These are phyloP conservation scores for Fusarium ambrosium DNA, from an alignment of 2,329 filamentous ascomycete species.

Conservation along the genomic window DNA sequence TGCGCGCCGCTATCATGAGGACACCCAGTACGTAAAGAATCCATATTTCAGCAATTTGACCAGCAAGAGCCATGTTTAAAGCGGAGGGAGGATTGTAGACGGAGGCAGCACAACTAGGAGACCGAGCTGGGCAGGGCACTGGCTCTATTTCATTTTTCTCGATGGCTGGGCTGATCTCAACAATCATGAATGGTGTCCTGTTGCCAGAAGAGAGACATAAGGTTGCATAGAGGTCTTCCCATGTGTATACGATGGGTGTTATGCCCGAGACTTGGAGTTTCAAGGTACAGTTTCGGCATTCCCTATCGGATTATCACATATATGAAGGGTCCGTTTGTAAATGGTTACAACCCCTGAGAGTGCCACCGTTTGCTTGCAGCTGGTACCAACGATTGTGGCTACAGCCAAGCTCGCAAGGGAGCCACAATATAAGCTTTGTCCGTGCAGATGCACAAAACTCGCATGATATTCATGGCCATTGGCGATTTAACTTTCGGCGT, in stretches of 20 bases:
- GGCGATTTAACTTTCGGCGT: not conserved
- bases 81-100: not conserved
- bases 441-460: not conserved
- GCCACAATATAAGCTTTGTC: not conserved
- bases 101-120: not conserved
- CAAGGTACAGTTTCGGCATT: not conserved
- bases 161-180: not conserved
- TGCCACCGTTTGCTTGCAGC: not conserved
- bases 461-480: not conserved
- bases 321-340: not conserved
- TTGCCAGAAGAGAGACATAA: not conserved
- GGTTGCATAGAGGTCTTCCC: not conserved
- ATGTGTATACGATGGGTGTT: not conserved
- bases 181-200: not conserved
- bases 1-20: slow-evolving; percentile 48
- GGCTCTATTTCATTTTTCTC: not conserved
- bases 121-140: not conserved
- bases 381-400: not conserved
- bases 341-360: not conserved
- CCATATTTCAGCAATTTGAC: slow-evolving; percentile 53
- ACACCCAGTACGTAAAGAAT: slow-evolving; percentile 52
- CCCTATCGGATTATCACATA: not conserved
- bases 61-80: not conserved
- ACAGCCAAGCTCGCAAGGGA: not conserved
- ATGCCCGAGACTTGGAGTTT: not conserved